Base-by-base conservation (phyloP, 805 yeast species). In the Metschnikowia lochheadii region DNA sequence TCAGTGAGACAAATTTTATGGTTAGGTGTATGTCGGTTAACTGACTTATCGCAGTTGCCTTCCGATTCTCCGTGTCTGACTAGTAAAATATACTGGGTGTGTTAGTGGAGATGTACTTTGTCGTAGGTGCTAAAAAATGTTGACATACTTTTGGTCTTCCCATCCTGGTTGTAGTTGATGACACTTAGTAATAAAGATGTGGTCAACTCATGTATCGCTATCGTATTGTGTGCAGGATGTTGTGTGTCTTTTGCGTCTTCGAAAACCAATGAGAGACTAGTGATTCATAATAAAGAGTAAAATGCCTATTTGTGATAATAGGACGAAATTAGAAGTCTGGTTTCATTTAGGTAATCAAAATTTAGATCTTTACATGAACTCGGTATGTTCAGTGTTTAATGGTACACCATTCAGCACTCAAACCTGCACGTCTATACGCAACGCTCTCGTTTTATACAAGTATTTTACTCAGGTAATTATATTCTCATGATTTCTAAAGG, bases 11-110 rank as follows among this genome's bases (percentile, higher is more conserved):
- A 79, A 3, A 91, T 85, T 58, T 78, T 72, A 68, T 91, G 97
- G 65, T 91, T 91, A 1, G 97, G 89, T 1, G 84, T 80, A 61
- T 77, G 76, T 49, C 85, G 74, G 65, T 91, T 91, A 47, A 91
- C 90, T 1, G 82, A 70, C 63, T 91, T 90, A 67, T 91, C 96
- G 56, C 81, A 81, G 68, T 91, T 91, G 7, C 96, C 95, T 62
- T 88, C 95, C 5, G 94, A 85, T 63, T 91, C 97, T 23, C 97
- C 97, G 64, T 91, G 97, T 56, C 97, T 82, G 11, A 91, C 83
- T 26, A 91, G 73, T 46, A 91, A 72, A 26, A 91, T 89, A 32
- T 90, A 75, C 82, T 81, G 48, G 44, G 3, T 20, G n/a, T 21
- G 50, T 44, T 45, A 55, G 58, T 48, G 6, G n/a, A 17, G 51